Percentiles rank a stretch among this genome's conserved stretches.
Conservation (phyloP, 2,329 filamentous ascomycete species). For the Alternaria conjuncta region DNA sequence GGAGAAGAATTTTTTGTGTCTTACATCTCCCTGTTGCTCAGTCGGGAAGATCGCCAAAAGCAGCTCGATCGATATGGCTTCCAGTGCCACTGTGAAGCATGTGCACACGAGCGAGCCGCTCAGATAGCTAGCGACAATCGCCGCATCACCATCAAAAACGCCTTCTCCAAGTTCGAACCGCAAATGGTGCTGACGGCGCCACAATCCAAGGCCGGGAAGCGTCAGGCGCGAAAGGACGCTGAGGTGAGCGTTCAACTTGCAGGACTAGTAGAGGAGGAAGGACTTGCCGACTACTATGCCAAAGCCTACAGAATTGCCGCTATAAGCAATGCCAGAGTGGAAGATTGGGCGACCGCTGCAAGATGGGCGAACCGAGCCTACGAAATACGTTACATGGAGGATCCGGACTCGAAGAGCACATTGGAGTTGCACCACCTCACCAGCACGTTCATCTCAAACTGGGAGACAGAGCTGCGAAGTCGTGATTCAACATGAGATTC, state of each 20-base stretch:
- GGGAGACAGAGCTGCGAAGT: conserved; percentile 36
- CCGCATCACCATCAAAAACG: conserved; percentile 34
- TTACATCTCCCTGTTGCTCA: conserved; percentile 46
- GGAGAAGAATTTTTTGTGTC: conserved; percentile 52
- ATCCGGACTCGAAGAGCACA: conserved; percentile 33
- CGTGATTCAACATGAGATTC: neutral
- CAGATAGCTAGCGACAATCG: conserved; percentile 35
- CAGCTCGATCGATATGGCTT: conserved; percentile 46
- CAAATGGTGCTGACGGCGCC: conserved; percentile 32
- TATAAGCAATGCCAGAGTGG: conserved; percentile 35
- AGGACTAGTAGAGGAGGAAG: conserved; percentile 42
- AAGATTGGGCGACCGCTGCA: conserved; percentile 40
- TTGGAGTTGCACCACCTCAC: conserved; percentile 41
- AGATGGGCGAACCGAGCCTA: conserved; percentile 43
- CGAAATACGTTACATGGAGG: conserved; percentile 36
- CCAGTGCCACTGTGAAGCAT: conserved; percentile 47
- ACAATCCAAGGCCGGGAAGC: conserved; percentile 24
- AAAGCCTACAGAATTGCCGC: conserved; percentile 42
- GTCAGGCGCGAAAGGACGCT: conserved; percentile 34
- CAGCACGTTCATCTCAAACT: conserved; percentile 34
- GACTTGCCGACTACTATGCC: conserved; percentile 44
- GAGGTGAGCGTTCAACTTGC: conserved; percentile 36
- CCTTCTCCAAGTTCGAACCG: conserved; percentile 34
- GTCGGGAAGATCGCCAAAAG: conserved; percentile 37
- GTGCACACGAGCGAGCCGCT: conserved; percentile 30